Conservation (phyloP, 768 basidiomycete genomes). For the Termitomyces titanicus region DNA sequence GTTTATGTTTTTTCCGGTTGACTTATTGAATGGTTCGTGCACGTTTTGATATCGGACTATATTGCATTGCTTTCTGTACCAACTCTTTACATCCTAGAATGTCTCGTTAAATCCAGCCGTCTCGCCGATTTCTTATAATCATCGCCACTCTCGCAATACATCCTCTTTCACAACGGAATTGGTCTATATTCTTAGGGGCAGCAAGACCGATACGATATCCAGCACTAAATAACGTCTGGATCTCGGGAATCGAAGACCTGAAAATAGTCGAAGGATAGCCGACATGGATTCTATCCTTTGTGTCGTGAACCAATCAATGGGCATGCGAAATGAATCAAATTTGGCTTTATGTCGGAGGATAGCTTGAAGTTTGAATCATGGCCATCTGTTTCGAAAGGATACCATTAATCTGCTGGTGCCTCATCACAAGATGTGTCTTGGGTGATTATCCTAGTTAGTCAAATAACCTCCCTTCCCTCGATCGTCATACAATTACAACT, state of each 20-base stretch:
- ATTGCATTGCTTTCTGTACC: not conserved
- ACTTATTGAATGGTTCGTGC: not conserved
- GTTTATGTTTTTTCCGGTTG: constrained; percentile 11
- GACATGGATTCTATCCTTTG: not conserved
- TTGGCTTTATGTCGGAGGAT: constrained; percentile 28
- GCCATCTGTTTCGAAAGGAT: too few species aligned
- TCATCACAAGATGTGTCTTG: too few species aligned
- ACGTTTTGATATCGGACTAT: not conserved
- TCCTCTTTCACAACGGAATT: not conserved
- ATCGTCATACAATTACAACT: too few species aligned
- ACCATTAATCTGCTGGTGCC: too few species aligned
- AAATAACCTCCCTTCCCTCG: too few species aligned
- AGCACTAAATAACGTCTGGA: constrained; percentile 14
- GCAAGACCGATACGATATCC: constrained; percentile 13
- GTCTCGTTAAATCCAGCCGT: not conserved
- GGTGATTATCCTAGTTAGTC: too few species aligned
- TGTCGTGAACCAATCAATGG: constrained; percentile 14
- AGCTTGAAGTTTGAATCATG: too few species aligned
- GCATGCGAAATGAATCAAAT: constrained; percentile 31
- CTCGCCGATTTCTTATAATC: not conserved
- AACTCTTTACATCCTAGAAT: not conserved
- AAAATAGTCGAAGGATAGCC: not conserved
- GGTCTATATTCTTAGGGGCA: not conserved
- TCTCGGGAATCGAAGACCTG: constrained; percentile 3
- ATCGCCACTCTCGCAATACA: not conserved